Evolutionary conservation across 2,329 filamentous ascomycete genomes (phyloP).

Genomic region (Thielaviopsis euricoi): DNA sequence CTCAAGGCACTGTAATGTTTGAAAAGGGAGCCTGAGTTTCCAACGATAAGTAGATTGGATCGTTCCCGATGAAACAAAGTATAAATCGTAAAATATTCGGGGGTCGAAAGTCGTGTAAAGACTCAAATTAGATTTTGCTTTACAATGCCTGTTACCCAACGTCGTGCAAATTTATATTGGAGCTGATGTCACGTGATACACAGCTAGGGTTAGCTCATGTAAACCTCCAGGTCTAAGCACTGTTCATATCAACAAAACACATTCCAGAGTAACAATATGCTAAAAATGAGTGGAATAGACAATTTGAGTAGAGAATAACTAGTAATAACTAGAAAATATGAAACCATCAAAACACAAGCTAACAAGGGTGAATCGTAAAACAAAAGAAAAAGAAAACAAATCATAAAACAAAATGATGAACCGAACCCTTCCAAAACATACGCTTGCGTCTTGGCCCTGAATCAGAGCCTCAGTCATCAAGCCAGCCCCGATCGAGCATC

Average conservation of each 20-base stretch:
- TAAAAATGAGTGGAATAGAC: no score
- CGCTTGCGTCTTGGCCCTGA: not conserved
- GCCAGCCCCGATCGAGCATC: not conserved
- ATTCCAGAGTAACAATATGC: no score
- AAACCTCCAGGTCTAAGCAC: no score
- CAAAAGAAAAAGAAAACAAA: conserved; percentile 1
- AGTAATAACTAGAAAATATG: not conserved
- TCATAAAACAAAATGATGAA: not conserved
- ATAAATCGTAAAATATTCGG: no score
- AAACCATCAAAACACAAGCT: not conserved
- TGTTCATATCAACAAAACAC: no score
- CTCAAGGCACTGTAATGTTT: not conserved
- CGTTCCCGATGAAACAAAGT: no score
- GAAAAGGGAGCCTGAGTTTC: not conserved
- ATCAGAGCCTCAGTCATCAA: not conserved
- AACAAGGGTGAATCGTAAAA: not conserved
- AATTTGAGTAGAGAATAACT: not conserved
- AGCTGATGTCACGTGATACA: not conserved
- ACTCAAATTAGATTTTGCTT: no score
- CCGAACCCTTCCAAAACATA: not conserved
- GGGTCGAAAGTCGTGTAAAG: no score
- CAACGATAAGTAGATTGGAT: no score
- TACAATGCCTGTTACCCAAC: no score
- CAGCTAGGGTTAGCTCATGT: no score
- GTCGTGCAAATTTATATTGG: not conserved